These are phyloP conservation scores for Candida buenavistaensis DNA, from an alignment of 1,139 yeast genomes.

Conservation along the genomic window DNA sequence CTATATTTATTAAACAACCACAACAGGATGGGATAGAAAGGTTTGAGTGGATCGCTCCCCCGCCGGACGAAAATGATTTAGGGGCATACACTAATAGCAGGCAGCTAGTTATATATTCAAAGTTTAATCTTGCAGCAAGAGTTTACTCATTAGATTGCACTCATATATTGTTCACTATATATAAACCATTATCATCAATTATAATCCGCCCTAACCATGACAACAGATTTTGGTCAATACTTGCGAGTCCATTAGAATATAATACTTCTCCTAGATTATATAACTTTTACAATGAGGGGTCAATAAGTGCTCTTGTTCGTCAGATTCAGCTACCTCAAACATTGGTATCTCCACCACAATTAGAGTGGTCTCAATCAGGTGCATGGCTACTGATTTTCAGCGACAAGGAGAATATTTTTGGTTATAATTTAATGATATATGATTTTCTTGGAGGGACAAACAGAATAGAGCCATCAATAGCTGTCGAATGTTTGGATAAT, in stretches of 20 bases:
- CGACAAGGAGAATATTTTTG: constrained; percentile 25
- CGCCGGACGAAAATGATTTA: constrained; percentile 10
- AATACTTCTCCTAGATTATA: constrained; percentile 25
- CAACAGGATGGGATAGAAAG: constrained; percentile 30
- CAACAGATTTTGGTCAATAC: constrained; percentile 39
- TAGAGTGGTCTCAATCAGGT: constrained; percentile 37
- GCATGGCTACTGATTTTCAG: constrained; percentile 36
- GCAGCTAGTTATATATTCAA: constrained; percentile 36
- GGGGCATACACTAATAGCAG: constrained; percentile 36
- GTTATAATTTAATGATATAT: constrained; percentile 30
- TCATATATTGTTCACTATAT: constrained; percentile 30
- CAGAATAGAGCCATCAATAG: constrained; percentile 17
- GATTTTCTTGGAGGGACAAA: constrained; percentile 23
- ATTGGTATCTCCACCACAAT: constrained; percentile 18
- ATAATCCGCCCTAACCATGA: constrained; percentile 21
- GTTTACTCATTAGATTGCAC: constrained; percentile 42
- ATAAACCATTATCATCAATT: constrained; percentile 25
- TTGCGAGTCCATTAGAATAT: constrained; percentile 19
- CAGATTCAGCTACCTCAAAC: constrained; percentile 21
- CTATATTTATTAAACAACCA: constrained; percentile 31
- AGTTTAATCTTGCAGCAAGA: constrained; percentile 26
- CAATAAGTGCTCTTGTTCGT: constrained; percentile 27
- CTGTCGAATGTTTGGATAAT: constrained; percentile 19
- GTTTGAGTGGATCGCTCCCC: constrained; percentile 35
- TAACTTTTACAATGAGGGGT: constrained; percentile 39